A percentile compares a stretch with the other conserved stretches of the same genome.
phyloP scores from a whole-genome alignment of 2,329 filamentous ascomycete species.

The Hypoxylon sp. region DNA sequence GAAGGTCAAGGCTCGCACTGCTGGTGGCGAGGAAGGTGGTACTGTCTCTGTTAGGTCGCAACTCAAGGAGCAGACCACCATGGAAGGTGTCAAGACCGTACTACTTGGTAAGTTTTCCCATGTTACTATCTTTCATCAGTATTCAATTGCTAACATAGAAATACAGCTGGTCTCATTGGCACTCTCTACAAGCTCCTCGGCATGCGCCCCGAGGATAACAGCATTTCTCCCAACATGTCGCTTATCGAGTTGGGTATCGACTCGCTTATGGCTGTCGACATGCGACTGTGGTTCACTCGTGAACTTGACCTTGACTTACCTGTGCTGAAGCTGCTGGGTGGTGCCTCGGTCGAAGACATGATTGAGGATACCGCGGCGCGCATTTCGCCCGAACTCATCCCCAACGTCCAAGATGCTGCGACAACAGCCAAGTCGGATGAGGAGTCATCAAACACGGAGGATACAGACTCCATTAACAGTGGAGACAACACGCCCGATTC shows the following conservation, averaged over 20 bases:
- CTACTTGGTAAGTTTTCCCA: slow-evolving; percentile 20
- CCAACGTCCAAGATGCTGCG: slow-evolving; percentile 16
- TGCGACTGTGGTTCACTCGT: slow-evolving; percentile 24
- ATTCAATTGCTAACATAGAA: neutral
- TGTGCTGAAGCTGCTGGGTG: slow-evolving; percentile 23
- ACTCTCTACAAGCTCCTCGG: slow-evolving; percentile 20
- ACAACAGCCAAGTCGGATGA: slow-evolving; percentile 6
- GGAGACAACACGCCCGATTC: slow-evolving; percentile 20
- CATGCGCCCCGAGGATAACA: slow-evolving; percentile 22
- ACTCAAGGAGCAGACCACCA: slow-evolving; percentile 23
- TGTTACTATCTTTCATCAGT: neutral
- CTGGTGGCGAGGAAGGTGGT: slow-evolving; percentile 18
- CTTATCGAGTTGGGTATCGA: slow-evolving; percentile 25
- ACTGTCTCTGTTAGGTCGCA: slow-evolving; percentile 19
- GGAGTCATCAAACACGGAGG: slow-evolving; percentile 7
- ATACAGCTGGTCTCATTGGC: slow-evolving; percentile 27
- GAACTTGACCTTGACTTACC: slow-evolving; percentile 23
- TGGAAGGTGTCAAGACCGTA: slow-evolving; percentile 28
- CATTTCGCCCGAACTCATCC: slow-evolving; percentile 20
- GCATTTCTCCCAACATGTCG: slow-evolving; percentile 23
- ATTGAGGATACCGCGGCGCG: slow-evolving; percentile 23
- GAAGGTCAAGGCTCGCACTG: slow-evolving; percentile 25
- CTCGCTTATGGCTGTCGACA: slow-evolving; percentile 24
- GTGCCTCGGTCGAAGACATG: slow-evolving; percentile 29
- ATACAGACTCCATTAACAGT: slow-evolving; percentile 15